A percentile compares a stretch with the other conserved stretches of the same genome.
phyloP scores from a whole-genome alignment of 768 basidiomycete genomes.

The Panaeolus papilionaceus region DNA sequence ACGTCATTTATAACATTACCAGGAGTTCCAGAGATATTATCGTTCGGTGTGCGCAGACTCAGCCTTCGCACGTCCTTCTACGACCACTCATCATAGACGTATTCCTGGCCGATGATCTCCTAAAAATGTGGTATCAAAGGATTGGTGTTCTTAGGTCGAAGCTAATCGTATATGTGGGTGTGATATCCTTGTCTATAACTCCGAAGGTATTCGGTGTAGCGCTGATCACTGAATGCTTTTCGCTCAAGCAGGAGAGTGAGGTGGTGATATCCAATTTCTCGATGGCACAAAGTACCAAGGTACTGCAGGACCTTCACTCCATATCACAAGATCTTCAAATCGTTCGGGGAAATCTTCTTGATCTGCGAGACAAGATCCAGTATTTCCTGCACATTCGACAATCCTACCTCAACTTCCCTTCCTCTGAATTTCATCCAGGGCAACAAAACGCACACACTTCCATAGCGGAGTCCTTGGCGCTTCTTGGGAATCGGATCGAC shows the following conservation, averaged over 20 bases:
- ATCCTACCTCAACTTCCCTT: not conserved
- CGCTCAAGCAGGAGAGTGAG: not conserved
- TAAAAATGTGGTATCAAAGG: not conserved
- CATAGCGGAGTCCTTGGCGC: conserved; percentile 8
- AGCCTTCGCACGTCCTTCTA: not conserved
- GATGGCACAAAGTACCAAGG: conserved; percentile 8
- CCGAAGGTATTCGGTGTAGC: not conserved
- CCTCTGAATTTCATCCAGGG: not conserved
- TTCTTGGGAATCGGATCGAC: not conserved
- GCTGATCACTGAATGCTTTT: not conserved
- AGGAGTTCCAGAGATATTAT: not conserved
- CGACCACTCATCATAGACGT: conserved; percentile 10
- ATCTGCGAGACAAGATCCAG: not conserved
- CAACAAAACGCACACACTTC: not conserved
- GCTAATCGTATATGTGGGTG: not conserved
- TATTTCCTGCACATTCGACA: not conserved
- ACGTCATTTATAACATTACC: not conserved
- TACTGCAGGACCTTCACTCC: conserved; percentile 12
- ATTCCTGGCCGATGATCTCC: conserved; percentile 5
- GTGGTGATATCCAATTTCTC: not conserved
- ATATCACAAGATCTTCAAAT: conserved; percentile 12
- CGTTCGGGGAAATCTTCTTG: not conserved
- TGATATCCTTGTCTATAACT: not conserved
- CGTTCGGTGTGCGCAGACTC: not conserved
- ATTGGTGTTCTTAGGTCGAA: not conserved